Percentiles rank a stretch among this genome's conserved stretches.
phyloP scores from a whole-genome alignment of 495 filamentous ascomycete species.

The Neurospora discreta region DNA sequence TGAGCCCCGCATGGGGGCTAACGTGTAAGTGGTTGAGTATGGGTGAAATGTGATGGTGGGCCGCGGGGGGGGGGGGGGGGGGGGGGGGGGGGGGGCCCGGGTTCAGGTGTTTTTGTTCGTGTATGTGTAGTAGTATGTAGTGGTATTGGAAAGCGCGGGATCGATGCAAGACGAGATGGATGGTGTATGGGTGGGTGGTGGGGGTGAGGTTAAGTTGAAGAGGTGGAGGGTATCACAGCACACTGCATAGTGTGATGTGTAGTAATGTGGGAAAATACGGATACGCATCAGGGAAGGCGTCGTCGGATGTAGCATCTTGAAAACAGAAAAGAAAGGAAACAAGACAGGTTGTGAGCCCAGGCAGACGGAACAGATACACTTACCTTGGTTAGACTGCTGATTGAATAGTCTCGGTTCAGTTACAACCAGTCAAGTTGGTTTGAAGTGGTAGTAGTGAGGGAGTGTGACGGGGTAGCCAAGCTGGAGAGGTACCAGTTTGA shows the following conservation, averaged over 20 bases:
- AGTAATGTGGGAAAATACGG: neutral
- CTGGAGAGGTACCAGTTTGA: neutral
- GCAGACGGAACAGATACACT: slow-evolving; percentile 6
- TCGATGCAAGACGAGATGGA: neutral
- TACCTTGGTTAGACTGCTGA: slow-evolving; percentile 5
- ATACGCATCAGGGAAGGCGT: neutral
- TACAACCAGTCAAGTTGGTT: slow-evolving; percentile 5
- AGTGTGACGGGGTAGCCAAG: neutral
- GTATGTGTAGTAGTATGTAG: neutral
- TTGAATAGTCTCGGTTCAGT: neutral
- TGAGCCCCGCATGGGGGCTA: neutral
- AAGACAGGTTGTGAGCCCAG: neutral
- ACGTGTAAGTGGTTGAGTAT: neutral
- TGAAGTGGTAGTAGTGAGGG: slow-evolving; percentile 1
- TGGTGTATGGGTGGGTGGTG: neutral
- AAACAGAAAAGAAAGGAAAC: slow-evolving; percentile 6
- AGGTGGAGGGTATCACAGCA: neutral
- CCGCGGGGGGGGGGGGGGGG: too few relatives aligned
- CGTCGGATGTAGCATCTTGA: neutral
- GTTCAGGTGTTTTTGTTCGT: neutral
- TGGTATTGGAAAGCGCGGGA: neutral
- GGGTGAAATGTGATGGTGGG: neutral
- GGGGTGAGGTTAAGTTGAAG: neutral
- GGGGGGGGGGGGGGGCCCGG: too few relatives aligned
- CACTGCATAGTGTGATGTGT: neutral